phyloP scores from a whole-genome alignment of 2,329 filamentous ascomycete species.

The Calycina herbarum region DNA sequence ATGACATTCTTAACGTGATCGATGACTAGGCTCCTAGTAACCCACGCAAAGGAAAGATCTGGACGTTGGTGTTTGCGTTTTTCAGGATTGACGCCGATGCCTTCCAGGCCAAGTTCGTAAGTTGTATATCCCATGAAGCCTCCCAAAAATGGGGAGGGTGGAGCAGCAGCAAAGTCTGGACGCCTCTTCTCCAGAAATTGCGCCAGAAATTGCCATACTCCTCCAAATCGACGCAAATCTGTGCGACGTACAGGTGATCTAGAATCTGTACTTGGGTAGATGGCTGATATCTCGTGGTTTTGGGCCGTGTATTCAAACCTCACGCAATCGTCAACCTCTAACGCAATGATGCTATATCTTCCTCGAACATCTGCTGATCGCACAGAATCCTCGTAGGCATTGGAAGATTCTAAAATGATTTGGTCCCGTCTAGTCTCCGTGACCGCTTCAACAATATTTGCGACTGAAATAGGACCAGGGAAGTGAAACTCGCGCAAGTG shows the following conservation, averaged over 20 bases:
- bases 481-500: constrained; percentile 46
- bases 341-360: constrained; percentile 71
- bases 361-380: constrained; percentile 53
- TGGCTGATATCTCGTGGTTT: constrained; percentile 36
- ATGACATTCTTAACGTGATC: constrained; percentile 58
- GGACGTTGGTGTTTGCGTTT: constrained; percentile 40
- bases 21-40: constrained; percentile 63
- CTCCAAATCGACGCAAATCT: constrained; percentile 27
- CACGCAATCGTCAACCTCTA: constrained; percentile 58
- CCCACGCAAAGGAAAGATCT: constrained; percentile 63
- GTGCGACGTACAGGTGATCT: background rate
- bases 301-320: constrained; percentile 59
- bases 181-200: constrained; percentile 43
- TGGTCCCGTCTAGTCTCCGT: constrained; percentile 42
- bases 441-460: constrained; percentile 53
- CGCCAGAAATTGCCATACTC: constrained; percentile 37
- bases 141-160: constrained; percentile 63
- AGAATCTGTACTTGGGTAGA: constrained; percentile 12
- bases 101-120: constrained; percentile 65
- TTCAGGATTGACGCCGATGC: constrained; percentile 44
- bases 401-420: constrained; percentile 62
- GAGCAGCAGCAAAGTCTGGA: constrained; percentile 37
- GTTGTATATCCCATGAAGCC: constrained; percentile 68
- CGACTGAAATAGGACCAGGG: constrained; percentile 48
- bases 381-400: constrained; percentile 47